Percentiles rank a stretch among this genome's conserved stretches.
Evolutionary conservation across 2,329 filamentous ascomycete species (phyloP).

Genomic region (Cladophialophora carrionii): DNA sequence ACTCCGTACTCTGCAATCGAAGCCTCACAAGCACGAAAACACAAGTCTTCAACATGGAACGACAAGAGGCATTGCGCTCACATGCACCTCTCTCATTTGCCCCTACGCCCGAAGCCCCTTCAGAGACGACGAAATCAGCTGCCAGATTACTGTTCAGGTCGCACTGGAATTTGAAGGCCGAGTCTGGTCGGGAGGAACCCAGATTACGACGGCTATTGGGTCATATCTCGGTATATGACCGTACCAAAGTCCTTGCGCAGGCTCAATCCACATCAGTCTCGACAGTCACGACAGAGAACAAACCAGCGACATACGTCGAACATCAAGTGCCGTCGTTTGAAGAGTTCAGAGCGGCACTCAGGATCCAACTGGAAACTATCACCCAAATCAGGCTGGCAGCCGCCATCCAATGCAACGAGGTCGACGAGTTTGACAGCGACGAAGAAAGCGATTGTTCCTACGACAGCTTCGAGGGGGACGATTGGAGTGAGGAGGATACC

Average conservation of each 20-base stretch:
- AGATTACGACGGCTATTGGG: constrained; percentile 31
- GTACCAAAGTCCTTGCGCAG: constrained; percentile 10
- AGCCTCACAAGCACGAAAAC: neutral
- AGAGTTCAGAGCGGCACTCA: constrained; percentile 33
- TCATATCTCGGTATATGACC: constrained; percentile 33
- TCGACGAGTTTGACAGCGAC: constrained; percentile 18
- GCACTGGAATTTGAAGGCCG: constrained; percentile 31
- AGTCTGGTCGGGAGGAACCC: constrained; percentile 29
- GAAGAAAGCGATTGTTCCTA: constrained; percentile 22
- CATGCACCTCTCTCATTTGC: constrained; percentile 25
- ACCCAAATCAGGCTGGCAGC: constrained; percentile 7
- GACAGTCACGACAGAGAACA: constrained; percentile 10
- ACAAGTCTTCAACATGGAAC: constrained; percentile 6
- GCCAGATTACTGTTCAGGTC: constrained; percentile 29
- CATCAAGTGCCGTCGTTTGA: constrained; percentile 30
- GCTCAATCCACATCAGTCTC: neutral
- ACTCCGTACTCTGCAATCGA: constrained; percentile 1
- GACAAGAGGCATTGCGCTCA: constrained; percentile 22
- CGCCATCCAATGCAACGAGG: constrained; percentile 4
- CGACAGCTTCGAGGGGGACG: constrained; percentile 24
- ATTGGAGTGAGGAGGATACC: constrained; percentile 27
- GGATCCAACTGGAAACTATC: constrained; percentile 26
- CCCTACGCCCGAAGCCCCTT: constrained; percentile 6
- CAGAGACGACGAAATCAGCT: constrained; percentile 14
- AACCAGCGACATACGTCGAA: constrained; percentile 23